Percentiles rank a stretch among this genome's conserved stretches.
Evolutionary conservation across 2,329 filamentous ascomycete genomes (phyloP).

Genomic region (Conoideocrella luteorostrata): DNA sequence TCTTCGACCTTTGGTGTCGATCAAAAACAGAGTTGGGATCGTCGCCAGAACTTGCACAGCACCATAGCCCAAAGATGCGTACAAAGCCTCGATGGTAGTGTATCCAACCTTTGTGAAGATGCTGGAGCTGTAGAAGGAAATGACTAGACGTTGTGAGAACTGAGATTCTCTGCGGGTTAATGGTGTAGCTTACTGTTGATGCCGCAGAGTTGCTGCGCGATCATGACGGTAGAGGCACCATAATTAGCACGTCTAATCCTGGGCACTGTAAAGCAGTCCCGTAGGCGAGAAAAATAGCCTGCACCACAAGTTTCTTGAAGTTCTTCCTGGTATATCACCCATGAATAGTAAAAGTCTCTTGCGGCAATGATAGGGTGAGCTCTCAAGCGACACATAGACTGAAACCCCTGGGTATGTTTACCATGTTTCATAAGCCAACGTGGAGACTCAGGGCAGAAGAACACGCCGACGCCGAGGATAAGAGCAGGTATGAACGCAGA

Average conservation of each 20-base stretch:
- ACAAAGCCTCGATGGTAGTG: constrained; percentile 39
- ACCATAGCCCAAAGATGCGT: constrained; percentile 36
- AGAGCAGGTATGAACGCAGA: constrained; percentile 48
- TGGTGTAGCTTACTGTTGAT: constrained; percentile 16
- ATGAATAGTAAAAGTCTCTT: constrained; percentile 47
- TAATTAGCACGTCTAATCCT: constrained; percentile 65
- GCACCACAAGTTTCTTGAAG: constrained; percentile 20
- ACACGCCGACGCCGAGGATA: constrained; percentile 48
- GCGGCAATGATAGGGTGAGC: constrained; percentile 48
- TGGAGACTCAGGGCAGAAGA: constrained; percentile 55
- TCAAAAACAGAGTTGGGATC: constrained; percentile 23
- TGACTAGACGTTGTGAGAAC: constrained; percentile 29
- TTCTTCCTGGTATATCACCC: constrained; percentile 32
- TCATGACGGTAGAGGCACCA: constrained; percentile 73
- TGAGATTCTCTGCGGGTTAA: neutral
- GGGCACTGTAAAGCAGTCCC: constrained; percentile 59
- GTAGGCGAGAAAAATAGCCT: constrained; percentile 24
- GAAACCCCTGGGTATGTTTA: constrained; percentile 49
- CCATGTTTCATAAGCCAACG: constrained; percentile 60
- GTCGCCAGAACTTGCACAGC: constrained; percentile 39
- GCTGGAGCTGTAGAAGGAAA: constrained; percentile 63
- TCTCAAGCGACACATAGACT: constrained; percentile 41
- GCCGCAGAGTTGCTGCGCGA: constrained; percentile 59
- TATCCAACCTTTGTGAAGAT: constrained; percentile 51
- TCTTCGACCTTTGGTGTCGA: constrained; percentile 22